Evolutionary conservation across 148 eudicot species (phyloP), one percentile per base, ranked within the genome.

Genomic region (Rhododendron simsii): DNA sequence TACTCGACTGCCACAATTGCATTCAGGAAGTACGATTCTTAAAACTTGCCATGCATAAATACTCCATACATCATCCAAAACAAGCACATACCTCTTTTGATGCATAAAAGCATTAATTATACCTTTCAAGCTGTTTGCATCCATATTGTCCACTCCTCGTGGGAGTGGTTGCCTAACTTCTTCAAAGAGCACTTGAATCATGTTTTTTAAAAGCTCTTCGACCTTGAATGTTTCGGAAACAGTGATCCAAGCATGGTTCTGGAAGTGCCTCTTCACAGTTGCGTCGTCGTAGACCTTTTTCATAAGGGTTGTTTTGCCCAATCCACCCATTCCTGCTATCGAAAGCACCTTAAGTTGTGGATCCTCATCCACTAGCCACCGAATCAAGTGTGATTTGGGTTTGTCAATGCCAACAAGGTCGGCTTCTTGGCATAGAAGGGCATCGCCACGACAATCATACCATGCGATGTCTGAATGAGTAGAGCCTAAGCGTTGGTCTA

Each of bases 361-460:
- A 67, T 80, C 87, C 44, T 30, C 63, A 4, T 78, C 35, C 75
- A n/a, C n/a, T 57, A 79, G 51, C 77, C 75, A 79, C n/a, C 12
- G 3, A 20, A 85, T 79, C 73, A 85, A 48, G 9, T 45, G 33
- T 18, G 87, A 63, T 79, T 69, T 71, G 12, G 63, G 63, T 0
- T 57, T 20, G 63, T 57, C 23, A 3, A 57, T 57, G 5, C 63
- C 63, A 7, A 57, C 85, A 55, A 86, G 65, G 44, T 81, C 61
- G 0, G 63, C 81, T 47, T 86, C 87, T 55, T 81, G 59, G 2
- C 53, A 81, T 2, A 81, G 59, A 57, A 86, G 87, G 35, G 87
- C 87, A 26, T 86, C 84, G 18, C 85, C 45, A 37, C 81, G 81
- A 53, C 59, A 39, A 26, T 86, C 85, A 11, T 86, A 44, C 87